A percentile compares a stretch with the other conserved stretches of the same genome.
These are phyloP conservation scores for Wallacemonas collosoma DNA, from an alignment of 208 protist genomes.

Conservation along the genomic window DNA sequence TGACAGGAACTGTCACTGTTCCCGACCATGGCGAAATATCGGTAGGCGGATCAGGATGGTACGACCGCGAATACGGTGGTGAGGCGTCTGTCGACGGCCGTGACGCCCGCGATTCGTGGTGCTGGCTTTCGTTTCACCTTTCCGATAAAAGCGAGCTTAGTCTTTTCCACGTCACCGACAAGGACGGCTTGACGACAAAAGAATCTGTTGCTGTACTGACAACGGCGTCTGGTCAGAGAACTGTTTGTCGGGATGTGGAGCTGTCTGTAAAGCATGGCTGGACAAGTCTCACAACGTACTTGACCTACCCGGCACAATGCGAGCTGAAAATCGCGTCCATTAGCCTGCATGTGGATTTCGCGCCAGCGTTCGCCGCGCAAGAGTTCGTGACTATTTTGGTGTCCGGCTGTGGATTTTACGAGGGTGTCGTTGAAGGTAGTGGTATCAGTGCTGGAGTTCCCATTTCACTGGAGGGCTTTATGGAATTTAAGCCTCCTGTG, in stretches of 20 bases:
- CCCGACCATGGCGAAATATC: conserved; percentile 18
- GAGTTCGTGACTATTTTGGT: conserved; percentile 54
- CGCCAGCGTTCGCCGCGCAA: conserved; percentile 39
- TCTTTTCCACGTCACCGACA: conserved; percentile 34
- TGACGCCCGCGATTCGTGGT: conserved; percentile 36
- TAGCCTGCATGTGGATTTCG: conserved; percentile 30
- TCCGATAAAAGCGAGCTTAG: conserved; percentile 37
- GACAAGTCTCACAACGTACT: conserved; percentile 58
- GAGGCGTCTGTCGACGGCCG: conserved; percentile 10
- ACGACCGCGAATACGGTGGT: conserved; percentile 55
- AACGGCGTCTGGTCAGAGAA: conserved; percentile 18
- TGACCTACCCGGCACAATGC: conserved; percentile 40
- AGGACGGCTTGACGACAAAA: conserved; percentile 5
- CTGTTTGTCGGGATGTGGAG: conserved; percentile 27
- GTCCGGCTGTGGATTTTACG: conserved; percentile 47
- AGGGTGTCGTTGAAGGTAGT: conserved; percentile 40
- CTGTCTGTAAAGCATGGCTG: conserved; percentile 36
- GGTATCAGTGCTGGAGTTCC: conserved; percentile 22
- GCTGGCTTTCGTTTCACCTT: conserved; percentile 44
- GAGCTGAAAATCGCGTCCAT: conserved; percentile 30
- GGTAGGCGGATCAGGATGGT: conserved; percentile 49
- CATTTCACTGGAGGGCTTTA: conserved; percentile 42
- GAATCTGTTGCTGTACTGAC: conserved; percentile 31
- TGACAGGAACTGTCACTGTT: conserved; percentile 36
- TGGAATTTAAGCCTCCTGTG: conserved; percentile 37